A percentile compares a stretch with the other conserved stretches of the same genome.
Evolutionary conservation across 2,329 filamentous ascomycete genomes (phyloP).

Genomic region (Aureobasidium sp.): DNA sequence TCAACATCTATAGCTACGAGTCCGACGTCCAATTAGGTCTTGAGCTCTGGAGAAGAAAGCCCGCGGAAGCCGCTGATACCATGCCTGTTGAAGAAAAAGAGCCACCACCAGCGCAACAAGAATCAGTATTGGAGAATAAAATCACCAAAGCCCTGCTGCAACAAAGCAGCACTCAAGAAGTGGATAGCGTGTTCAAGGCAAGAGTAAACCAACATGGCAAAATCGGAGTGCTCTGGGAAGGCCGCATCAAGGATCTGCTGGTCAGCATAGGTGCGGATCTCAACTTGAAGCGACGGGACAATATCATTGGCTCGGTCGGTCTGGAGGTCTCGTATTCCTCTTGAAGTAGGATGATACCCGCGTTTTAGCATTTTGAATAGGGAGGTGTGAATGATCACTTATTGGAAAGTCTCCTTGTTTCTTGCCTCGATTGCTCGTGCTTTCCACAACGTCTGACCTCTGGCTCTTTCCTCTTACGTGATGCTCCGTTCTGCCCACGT

Average conservation of each 20-base stretch:
- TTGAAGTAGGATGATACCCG: conserved; percentile 34
- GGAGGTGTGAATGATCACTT: too few relatives aligned
- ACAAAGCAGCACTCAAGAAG: conserved; percentile 38
- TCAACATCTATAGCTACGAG: conserved; percentile 98
- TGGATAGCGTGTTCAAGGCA: conserved; percentile 82
- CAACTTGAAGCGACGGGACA: conserved; percentile 67
- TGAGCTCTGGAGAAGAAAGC: conserved; percentile 71
- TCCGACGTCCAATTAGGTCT: conserved; percentile 86
- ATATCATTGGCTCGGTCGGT: conserved; percentile 69
- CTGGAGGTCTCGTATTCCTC: conserved; percentile 79
- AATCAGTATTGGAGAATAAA: neutral
- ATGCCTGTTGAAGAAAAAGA: neutral
- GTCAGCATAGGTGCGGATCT: conserved; percentile 86
- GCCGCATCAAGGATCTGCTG: conserved; percentile 81
- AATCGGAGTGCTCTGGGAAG: conserved; percentile 86
- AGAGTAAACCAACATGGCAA: conserved; percentile 81
- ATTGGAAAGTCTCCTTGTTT: too few relatives aligned
- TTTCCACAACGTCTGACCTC: too few relatives aligned
- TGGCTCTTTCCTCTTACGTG: too few relatives aligned
- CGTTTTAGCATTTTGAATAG: too few relatives aligned
- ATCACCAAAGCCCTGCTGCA: neutral
- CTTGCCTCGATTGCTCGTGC: too few relatives aligned
- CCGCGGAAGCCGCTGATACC: neutral
- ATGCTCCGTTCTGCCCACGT: too few relatives aligned
- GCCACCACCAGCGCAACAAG: conserved; percentile 5